A percentile compares a stretch with the other conserved stretches of the same genome.
Conservation (phyloP, 345 rosid genomes). For the Aurinia saxatilis region DNA sequence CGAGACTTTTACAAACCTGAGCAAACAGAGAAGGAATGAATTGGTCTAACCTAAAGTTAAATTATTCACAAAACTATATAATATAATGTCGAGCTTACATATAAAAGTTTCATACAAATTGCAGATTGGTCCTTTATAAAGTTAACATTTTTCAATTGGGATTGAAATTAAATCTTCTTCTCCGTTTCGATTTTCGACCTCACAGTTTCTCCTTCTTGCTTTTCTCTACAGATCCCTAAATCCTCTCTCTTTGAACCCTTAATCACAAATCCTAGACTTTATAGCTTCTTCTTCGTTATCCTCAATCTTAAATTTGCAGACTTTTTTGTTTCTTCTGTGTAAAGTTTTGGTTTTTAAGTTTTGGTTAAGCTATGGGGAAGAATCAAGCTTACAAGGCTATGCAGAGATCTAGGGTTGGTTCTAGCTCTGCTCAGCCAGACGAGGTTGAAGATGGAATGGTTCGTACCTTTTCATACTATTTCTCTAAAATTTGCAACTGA, state of each 20-base stretch:
- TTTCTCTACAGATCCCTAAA: slow-evolving; percentile 22
- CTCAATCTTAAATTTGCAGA: background rate
- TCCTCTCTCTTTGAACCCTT: slow-evolving; percentile 16
- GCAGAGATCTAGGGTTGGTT: slow-evolving; percentile 91
- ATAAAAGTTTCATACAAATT: too few species aligned
- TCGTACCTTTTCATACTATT: slow-evolving; percentile 72
- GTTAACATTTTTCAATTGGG: background rate
- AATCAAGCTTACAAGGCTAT: slow-evolving; percentile 98
- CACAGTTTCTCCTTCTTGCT: slow-evolving; percentile 5
- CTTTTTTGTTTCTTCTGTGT: slow-evolving; percentile 10
- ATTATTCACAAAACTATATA: background rate
- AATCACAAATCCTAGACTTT: slow-evolving; percentile 11
- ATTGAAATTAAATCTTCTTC: background rate
- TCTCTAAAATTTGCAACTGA: background rate
- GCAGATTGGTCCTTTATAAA: background rate
- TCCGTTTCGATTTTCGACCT: slow-evolving; percentile 2
- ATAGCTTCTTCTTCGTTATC: background rate
- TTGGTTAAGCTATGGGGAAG: slow-evolving; percentile 79
- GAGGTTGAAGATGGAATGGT: slow-evolving; percentile 99
- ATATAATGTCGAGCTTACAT: background rate
- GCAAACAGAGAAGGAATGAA: too few species aligned
- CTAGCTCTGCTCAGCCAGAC: slow-evolving; percentile 76
- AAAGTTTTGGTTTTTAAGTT: background rate
- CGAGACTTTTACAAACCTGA: background rate
- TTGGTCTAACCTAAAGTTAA: too few species aligned